Base-by-base conservation (phyloP, 495 filamentous ascomycete species). In the Tuber calosporum region DNA sequence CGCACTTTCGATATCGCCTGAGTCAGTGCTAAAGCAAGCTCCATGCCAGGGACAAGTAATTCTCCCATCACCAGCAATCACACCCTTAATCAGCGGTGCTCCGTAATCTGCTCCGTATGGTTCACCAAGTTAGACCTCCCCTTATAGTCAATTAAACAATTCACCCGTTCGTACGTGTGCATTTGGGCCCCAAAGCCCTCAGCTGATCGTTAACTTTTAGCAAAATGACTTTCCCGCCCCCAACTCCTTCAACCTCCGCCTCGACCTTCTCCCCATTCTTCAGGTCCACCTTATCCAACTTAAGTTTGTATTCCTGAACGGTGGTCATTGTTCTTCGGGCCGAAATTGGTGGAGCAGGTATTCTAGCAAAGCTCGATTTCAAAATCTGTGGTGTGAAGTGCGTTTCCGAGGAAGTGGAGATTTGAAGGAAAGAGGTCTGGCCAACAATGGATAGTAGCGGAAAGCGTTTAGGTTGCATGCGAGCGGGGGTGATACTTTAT, bases 21-120 rank as follows among this genome's bases (percentile, higher is more conserved):
- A 94, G 62, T 86, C 83, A 71, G 91, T 88, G 74, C 92, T 92
- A 83, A 97, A 99, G 85, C 95, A 99, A 53, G 95, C 95, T 13
- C 53, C 48, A 8, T 75, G 76, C 95, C 96, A 98, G 1, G 94
- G 91, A 82, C 95, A 99, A 22, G 92, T 96, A 42, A 99, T 83
- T 67, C 93, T 84, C 1, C 95, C 95, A 77, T 93, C 90, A 5
- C 88, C 88, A 4, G 91, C 90, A 67, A 98, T 83, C 19, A 98
- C 88, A 45, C 95, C 95, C 68, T 90, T 88, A 75, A 90, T 89
- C 77, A 98, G 84, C 9, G 95, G 96, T 6, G 94, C 95, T 6
- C 91, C 80, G 36, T 75, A 81, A 70, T 80, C 79, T 80, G 45
- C 15, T 20, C 3, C 37, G 42, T 20, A 19, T 13, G 9, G 0